Evolutionary conservation across 2,329 filamentous ascomycete species (phyloP).

Genomic region (Penicillium sp.): DNA sequence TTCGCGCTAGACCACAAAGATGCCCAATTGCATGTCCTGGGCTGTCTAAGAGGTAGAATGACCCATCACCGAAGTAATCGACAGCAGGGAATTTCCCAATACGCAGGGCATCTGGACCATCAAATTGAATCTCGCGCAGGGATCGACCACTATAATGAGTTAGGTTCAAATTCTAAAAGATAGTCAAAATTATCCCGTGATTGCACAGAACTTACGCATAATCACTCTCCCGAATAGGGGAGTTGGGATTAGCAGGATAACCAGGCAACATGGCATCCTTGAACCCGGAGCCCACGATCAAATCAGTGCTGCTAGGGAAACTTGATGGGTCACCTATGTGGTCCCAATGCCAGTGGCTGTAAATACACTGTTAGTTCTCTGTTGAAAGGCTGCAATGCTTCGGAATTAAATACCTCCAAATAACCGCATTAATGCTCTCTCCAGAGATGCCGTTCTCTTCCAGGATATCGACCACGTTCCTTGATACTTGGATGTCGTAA

Average conservation of each 20-base stretch:
- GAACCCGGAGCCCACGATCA: not conserved
- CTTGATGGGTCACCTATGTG: conserved; percentile 27
- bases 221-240: conserved; percentile 18
- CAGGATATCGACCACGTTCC: conserved; percentile 29
- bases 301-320: conserved; percentile 22
- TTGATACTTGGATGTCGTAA: conserved; percentile 19
- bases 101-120: not conserved
- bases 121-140: conserved; percentile 21
- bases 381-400: not conserved
- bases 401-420: not conserved
- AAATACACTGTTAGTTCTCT: not conserved
- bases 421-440: conserved; percentile 27
- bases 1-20: conserved; percentile 22
- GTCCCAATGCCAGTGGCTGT: conserved; percentile 31
- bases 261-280: conserved; percentile 6
- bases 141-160: conserved; percentile 5
- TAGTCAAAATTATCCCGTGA: too few species aligned
- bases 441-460: conserved; percentile 13
- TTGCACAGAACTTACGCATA: not conserved
- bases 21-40: conserved; percentile 29
- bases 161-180: too few species aligned
- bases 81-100: conserved; percentile 36
- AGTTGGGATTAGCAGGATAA: conserved; percentile 22
- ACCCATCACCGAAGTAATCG: conserved; percentile 58
- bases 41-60: conserved; percentile 51